Evolutionary conservation across 1,284 basidiomycete genomes (phyloP), one percentile per base, ranked within the genome.

Genomic region (Ustilago xerochloae): DNA sequence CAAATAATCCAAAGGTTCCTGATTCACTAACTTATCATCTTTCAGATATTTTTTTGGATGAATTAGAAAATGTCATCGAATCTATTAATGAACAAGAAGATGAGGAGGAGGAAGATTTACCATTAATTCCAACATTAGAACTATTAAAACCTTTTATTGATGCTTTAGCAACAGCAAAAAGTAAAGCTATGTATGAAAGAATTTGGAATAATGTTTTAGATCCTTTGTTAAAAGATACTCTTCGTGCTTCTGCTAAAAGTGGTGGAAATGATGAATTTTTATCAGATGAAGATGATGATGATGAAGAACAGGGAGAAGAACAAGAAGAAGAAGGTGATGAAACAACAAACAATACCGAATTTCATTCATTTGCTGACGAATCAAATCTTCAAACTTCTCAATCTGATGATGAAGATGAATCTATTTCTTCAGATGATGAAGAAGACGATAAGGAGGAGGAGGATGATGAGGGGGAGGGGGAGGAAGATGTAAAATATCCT

Each of bases 11-110:
- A 26, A 89, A 90, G 52, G 90, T 95, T 0, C 93, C 95, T 0
- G 86, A 89, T 15, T 91, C 93, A 29, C 58, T 84, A 36, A 76
- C 77, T 3, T 84, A 92, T 80, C 96, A 99, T 84, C 84, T 99
- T 8, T 88, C 90, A 24, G 96, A 99, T 82, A 90, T 98, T 48
- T 97, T 93, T 85, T 85, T 97, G 8, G 91, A 92, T 74, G 96
- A 99, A 84, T 88, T 99, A 29, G 90, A 97, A 81, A 93, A 92
- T 79, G 90, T 89, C 4, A 76, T 88, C 12, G 67, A 71, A 32
- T 3, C 20, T 0, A 52, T 48, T 24, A 28, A 58, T 9, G 58
- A 59, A 2, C 26, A 41, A 5, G 55, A 47, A 2, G 54, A 39
- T 5, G 61, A 53, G 3, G 63, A 46, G 7, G 60, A 71, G 15